A percentile compares a stretch with the other conserved stretches of the same genome.
Conservation (phyloP, 768 basidiomycete genomes). For the Termitomyces sp. region DNA sequence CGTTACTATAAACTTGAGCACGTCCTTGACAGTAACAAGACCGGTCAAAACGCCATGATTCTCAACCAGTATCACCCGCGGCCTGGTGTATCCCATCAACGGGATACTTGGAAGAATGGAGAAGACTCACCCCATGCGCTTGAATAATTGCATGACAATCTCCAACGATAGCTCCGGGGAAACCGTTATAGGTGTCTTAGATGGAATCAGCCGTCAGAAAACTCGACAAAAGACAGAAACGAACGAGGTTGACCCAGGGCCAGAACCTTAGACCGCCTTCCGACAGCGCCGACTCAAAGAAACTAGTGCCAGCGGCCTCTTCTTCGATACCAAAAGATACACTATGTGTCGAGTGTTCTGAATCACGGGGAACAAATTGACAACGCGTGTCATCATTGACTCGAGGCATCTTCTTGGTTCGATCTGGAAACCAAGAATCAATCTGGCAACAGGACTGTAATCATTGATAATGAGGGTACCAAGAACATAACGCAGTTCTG, state of each 20-base stretch:
- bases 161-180: slow-evolving; percentile 90
- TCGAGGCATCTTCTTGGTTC: slow-evolving; percentile 58
- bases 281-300: slow-evolving; percentile 54
- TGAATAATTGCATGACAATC: slow-evolving; percentile 96
- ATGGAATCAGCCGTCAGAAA: neutral
- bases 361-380: slow-evolving; percentile 54
- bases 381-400: slow-evolving; percentile 64
- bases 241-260: slow-evolving; percentile 94
- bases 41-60: slow-evolving; percentile 78
- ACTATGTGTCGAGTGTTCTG: slow-evolving; percentile 47
- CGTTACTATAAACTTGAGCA: slow-evolving; percentile 76
- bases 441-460: neutral
- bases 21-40: slow-evolving; percentile 93
- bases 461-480: slow-evolving; percentile 36
- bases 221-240: slow-evolving; percentile 10
- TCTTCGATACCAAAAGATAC: slow-evolving; percentile 58
- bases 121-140: slow-evolving; percentile 85
- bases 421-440: slow-evolving; percentile 41
- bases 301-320: slow-evolving; percentile 54
- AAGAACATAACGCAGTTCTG: slow-evolving; percentile 80
- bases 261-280: slow-evolving; percentile 62
- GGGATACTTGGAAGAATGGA: neutral
- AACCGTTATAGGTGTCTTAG: slow-evolving; percentile 89
- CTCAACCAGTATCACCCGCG: slow-evolving; percentile 93
- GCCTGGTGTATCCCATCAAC: slow-evolving; percentile 39